A percentile compares a stretch with the other conserved stretches of the same genome.
Evolutionary conservation across 176 grass and related monocot genomes (phyloP).

Genomic region (Canna indica): DNA sequence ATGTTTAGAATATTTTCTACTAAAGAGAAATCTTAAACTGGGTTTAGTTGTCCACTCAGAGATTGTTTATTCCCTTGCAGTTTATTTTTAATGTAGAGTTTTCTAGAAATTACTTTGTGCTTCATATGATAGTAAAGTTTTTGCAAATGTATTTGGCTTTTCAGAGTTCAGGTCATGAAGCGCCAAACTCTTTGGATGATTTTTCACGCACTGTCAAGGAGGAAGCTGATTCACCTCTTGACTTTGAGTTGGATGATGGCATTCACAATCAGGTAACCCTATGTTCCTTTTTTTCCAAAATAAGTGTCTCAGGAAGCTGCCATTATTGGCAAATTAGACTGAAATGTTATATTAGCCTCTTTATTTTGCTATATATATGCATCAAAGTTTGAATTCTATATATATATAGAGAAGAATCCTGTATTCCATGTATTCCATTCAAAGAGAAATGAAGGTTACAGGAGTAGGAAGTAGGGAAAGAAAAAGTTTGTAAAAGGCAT

Average conservation of each 20-base stretch:
- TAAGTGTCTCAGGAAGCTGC: neutral
- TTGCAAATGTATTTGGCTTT: conserved; percentile 32
- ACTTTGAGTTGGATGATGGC: conserved; percentile 19
- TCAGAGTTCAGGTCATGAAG: conserved; percentile 46
- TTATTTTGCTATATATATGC: neutral
- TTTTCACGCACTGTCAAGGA: conserved; percentile 69
- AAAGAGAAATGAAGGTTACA: no score
- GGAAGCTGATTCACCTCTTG: conserved; percentile 28
- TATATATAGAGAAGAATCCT: no score
- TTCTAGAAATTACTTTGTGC: neutral
- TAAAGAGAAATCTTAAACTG: neutral
- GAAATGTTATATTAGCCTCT: neutral
- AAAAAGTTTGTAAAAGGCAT: no score
- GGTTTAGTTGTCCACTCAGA: neutral
- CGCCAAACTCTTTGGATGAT: conserved; percentile 47
- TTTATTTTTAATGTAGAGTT: neutral
- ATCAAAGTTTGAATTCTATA: no score
- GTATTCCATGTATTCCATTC: no score
- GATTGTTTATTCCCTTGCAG: neutral
- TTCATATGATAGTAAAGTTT: conserved; percentile 19
- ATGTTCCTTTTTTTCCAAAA: neutral
- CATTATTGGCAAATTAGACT: neutral
- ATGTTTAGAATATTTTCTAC: neutral
- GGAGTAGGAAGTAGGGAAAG: no score
- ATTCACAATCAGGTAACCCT: conserved; percentile 41